phyloP scores from a whole-genome alignment of 2,329 filamentous ascomycete genomes.

The Lecanicillium sp. region DNA sequence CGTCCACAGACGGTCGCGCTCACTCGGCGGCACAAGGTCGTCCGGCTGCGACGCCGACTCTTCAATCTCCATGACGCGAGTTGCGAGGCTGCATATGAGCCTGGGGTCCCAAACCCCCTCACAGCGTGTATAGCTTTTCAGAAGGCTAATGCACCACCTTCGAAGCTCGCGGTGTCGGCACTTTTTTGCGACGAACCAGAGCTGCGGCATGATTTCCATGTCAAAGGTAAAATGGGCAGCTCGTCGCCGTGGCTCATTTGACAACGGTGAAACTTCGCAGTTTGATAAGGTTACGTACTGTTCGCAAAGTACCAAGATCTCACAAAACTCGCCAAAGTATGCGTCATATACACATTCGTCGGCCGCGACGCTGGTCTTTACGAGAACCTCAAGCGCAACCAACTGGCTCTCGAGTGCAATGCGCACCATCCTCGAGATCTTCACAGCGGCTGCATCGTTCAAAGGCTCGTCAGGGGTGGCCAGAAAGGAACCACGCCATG shows the following conservation, averaged over 20 bases:
- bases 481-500: too few species aligned
- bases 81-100: not conserved
- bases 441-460: too few species aligned
- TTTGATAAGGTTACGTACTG: not conserved
- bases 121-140: not conserved
- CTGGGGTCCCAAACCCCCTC: not conserved
- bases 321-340: not conserved
- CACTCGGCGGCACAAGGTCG: not conserved
- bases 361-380: not conserved
- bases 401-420: not conserved
- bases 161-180: not conserved
- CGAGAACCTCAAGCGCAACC: not conserved
- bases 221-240: not conserved
- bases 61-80: not conserved
- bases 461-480: too few species aligned
- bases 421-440: too few species aligned
- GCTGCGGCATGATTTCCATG: not conserved
- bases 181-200: not conserved
- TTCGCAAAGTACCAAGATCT: not conserved
- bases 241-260: not conserved
- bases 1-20: not conserved
- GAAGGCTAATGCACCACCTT: not conserved
- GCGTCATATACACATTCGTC: not conserved
- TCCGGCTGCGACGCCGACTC: not conserved
- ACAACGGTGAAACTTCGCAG: not conserved